Evolutionary conservation across 2,329 filamentous ascomycete genomes (phyloP), one percentile per base, ranked within the genome.

Genomic region (Nigrograna mackinnonii): DNA sequence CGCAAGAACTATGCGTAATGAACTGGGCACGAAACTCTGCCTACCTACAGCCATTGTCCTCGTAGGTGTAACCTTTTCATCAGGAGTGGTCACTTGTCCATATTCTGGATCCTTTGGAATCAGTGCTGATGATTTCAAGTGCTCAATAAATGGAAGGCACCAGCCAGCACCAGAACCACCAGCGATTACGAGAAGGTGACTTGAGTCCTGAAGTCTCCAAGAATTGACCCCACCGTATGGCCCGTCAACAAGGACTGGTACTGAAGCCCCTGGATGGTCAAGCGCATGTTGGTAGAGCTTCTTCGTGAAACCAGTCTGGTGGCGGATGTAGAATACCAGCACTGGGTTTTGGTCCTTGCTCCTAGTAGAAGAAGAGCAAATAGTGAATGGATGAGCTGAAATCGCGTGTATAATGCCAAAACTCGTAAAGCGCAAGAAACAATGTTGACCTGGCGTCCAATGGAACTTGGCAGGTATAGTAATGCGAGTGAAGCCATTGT

Each of bases 111-210:
- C 20, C 9, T 36, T 6, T 36, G 34, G 12, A 9, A 21, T 33
- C 4, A 49, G 37, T n/a, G n/a, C n/a, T n/a, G n/a, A n/a, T n/a
- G n/a, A n/a, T n/a, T n/a, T n/a, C n/a, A n/a, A n/a, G n/a, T n/a
- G n/a, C 52, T 78, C 74, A 6, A 80, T 62, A 4, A 82, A 62
- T 0, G 73, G 69, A 0, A 84, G 55, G 1, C 73, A 71, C 58
- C 77, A 79, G 0, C 78, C 78, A 2, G 75, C 77, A 1, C 81
- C 81, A 0, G 80, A 78, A 0, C 82, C 81, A 7, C 82, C 80
- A 0, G 76, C 75, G 4, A 83, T 60, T 13, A 83, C 58, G 0
- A 84, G 55, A 0, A 66, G 58, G 6, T 61, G 62, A 35, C 79
- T 72, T 1, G 60, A 59, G 0, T 58, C 50, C 12, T 36, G 7